A percentile compares a stretch with the other conserved stretches of the same genome.
phyloP scores from a whole-genome alignment of 495 filamentous ascomycete genomes.

The Trypethelium eluteriae region DNA sequence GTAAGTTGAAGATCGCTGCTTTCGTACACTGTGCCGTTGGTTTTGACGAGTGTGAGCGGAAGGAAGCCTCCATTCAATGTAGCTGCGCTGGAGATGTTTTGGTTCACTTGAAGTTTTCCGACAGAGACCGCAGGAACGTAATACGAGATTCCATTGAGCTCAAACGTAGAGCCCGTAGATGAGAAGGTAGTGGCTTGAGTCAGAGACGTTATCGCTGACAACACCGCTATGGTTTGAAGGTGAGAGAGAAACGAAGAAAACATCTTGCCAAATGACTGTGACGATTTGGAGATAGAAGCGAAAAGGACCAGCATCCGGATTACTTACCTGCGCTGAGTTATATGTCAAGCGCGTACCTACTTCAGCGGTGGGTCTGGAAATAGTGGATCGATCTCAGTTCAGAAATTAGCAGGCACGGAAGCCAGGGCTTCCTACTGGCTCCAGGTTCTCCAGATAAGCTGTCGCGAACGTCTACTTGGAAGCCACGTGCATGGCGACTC shows the following conservation, averaged over 20 bases:
- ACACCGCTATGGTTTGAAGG: background rate
- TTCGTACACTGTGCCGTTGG: conserved; percentile 7
- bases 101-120: conserved; percentile 17
- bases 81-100: conserved; percentile 10
- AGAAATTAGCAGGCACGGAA: background rate
- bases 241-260: background rate
- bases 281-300: background rate
- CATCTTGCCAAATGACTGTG: background rate
- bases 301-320: background rate
- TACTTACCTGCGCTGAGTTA: background rate
- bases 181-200: conserved; percentile 25
- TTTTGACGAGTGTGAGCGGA: conserved; percentile 28
- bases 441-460: background rate
- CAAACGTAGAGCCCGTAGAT: conserved; percentile 28
- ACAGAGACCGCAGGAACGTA: conserved; percentile 27
- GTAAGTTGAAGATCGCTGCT: conserved; percentile 13
- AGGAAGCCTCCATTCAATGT: conserved; percentile 20
- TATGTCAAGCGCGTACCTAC: conserved; percentile 4
- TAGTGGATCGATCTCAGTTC: background rate
- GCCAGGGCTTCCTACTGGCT: background rate
- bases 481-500: background rate
- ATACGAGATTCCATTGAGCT: conserved; percentile 27
- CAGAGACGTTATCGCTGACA: background rate
- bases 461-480: background rate
- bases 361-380: background rate